phyloP scores from a whole-genome alignment of 345 rosid species.

The Brassica nigra region DNA sequence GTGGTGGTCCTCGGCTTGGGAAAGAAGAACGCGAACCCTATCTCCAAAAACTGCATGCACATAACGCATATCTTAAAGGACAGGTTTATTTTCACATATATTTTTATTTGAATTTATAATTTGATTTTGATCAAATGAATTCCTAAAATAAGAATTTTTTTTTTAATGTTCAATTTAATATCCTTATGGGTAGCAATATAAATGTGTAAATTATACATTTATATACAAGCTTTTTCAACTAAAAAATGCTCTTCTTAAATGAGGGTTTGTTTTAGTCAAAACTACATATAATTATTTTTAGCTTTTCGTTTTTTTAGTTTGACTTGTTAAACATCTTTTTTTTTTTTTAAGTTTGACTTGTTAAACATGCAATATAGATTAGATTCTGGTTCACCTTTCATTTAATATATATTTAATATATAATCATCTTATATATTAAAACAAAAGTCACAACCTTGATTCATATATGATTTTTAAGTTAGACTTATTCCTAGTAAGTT shows the following conservation, averaged over 20 bases:
- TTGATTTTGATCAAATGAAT: neutral
- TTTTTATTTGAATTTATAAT: neutral
- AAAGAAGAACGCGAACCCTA: constrained; percentile 46
- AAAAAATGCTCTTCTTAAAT: neutral
- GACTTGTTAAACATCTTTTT: neutral
- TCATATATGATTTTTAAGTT: no score
- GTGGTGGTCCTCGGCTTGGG: constrained; percentile 67
- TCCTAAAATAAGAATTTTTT: neutral
- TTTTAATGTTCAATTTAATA: neutral
- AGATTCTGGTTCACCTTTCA: neutral
- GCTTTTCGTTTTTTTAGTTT: neutral
- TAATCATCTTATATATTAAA: neutral
- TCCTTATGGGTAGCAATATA: neutral
- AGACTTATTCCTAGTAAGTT: no score
- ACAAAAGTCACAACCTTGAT: no score
- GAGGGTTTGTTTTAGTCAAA: neutral
- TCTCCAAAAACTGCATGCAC: constrained; percentile 46
- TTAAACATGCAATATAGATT: neutral
- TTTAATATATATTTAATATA: neutral
- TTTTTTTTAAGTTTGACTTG: neutral
- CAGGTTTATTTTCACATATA: constrained; percentile 44
- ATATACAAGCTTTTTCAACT: neutral
- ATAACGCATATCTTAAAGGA: constrained; percentile 53
- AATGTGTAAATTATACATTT: neutral
- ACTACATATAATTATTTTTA: neutral